Evolutionary conservation across 345 rosid species (phyloP).

Genomic region (Clausena lansium): DNA sequence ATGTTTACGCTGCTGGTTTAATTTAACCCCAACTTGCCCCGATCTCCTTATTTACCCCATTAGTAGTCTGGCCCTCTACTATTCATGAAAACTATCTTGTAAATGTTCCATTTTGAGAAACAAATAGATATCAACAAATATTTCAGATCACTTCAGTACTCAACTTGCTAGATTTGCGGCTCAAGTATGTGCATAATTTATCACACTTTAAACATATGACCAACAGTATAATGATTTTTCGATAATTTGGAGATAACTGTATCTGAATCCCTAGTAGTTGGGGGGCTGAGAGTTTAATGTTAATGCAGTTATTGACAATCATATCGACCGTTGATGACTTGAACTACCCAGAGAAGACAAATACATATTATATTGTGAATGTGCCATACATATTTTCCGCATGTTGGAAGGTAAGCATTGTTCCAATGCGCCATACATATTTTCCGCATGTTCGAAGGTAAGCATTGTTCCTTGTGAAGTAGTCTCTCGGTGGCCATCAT

Average conservation of each 20-base stretch:
- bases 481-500: background rate
- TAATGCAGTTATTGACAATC: conserved; percentile 76
- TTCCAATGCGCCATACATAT: conserved; percentile 76
- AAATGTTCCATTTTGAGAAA: background rate
- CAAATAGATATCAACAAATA: background rate
- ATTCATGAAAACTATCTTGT: background rate
- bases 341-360: conserved; percentile 96
- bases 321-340: conserved; percentile 86
- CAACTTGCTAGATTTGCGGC: background rate
- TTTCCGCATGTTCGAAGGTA: conserved; percentile 96
- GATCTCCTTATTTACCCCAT: too few relatives aligned
- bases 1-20: background rate
- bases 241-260: background rate
- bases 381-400: conserved; percentile 92
- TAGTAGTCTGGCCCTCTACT: too few relatives aligned
- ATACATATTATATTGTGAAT: conserved; percentile 80
- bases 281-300: background rate
- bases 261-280: background rate
- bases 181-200: background rate
- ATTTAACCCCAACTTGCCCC: background rate
- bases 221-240: background rate
- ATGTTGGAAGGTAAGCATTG: conserved; percentile 73
- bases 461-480: conserved; percentile 6
- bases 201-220: background rate
- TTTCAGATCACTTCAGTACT: background rate